phyloP scores from a whole-genome alignment of 2,329 filamentous ascomycete species.

The Ilyonectria mors-panacis region DNA sequence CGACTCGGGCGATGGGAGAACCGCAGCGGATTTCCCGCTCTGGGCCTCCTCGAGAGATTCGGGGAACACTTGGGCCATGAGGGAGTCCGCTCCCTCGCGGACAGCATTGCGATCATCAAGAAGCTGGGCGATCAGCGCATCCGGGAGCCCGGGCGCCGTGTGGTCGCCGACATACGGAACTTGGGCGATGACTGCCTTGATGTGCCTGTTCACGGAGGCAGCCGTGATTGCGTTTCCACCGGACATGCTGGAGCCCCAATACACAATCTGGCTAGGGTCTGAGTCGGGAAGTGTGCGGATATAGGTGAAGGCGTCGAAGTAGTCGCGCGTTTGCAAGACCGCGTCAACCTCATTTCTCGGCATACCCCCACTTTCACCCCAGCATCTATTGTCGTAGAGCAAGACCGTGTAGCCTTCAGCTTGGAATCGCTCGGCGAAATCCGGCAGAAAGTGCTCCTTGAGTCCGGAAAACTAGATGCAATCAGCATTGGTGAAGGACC shows the following conservation, averaged over 20 bases:
- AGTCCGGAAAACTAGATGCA: no score
- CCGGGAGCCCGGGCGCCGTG: no score
- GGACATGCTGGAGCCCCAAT: conserved; percentile 9
- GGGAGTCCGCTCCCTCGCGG: no score
- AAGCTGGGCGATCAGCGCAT: no score
- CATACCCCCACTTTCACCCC: background rate
- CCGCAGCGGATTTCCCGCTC: no score
- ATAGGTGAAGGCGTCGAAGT: background rate
- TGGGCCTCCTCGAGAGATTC: no score
- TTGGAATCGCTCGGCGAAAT: conserved; percentile 5
- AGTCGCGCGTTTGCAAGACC: background rate
- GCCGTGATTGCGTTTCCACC: conserved; percentile 9
- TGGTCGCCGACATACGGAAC: no score
- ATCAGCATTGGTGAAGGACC: no score
- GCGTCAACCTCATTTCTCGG: conserved; percentile 2
- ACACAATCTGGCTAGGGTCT: background rate
- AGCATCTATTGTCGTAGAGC: background rate
- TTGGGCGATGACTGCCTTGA: background rate
- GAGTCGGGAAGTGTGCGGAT: background rate
- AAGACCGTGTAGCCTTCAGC: background rate
- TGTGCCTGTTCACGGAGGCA: background rate
- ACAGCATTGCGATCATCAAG: no score
- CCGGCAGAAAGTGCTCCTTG: no score
- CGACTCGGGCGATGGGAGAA: no score
- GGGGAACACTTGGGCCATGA: no score